A percentile compares a stretch with the other conserved stretches of the same genome.
Evolutionary conservation across 805 yeast species (phyloP).

Genomic region (Yamadazyma phyllophila): DNA sequence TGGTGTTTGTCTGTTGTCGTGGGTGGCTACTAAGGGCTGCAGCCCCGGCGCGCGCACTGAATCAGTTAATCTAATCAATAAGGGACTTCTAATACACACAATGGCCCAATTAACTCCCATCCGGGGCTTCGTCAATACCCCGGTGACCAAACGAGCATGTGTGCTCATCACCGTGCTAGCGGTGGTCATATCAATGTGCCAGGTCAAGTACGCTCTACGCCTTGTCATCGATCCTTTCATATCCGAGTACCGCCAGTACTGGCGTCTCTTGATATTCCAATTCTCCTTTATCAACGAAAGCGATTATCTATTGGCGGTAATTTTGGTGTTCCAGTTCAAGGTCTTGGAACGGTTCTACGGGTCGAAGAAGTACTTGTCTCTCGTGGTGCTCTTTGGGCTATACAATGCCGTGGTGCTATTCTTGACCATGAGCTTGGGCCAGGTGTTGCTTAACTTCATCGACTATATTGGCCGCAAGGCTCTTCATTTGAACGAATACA

Average conservation of each 20-base stretch:
- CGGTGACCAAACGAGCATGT: slow-evolving; percentile 40
- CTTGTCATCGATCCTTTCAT: slow-evolving; percentile 54
- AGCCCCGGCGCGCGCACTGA: background rate
- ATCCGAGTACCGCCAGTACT: slow-evolving; percentile 53
- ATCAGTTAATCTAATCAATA: background rate
- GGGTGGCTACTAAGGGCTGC: background rate
- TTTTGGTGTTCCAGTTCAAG: slow-evolving; percentile 52
- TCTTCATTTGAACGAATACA: slow-evolving; percentile 8
- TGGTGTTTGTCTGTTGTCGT: no score
- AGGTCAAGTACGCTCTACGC: slow-evolving; percentile 41
- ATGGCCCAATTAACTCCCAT: slow-evolving; percentile 35
- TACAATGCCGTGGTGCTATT: slow-evolving; percentile 47
- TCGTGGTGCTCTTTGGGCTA: slow-evolving; percentile 41
- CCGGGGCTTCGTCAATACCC: slow-evolving; percentile 41
- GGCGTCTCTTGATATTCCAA: slow-evolving; percentile 52
- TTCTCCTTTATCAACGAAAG: slow-evolving; percentile 57
- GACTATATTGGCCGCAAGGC: slow-evolving; percentile 7
- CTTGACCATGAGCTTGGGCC: slow-evolving; percentile 43
- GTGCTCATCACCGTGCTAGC: slow-evolving; percentile 35
- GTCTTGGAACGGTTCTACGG: slow-evolving; percentile 59
- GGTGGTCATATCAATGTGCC: slow-evolving; percentile 41
- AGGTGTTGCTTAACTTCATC: slow-evolving; percentile 20
- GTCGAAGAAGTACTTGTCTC: slow-evolving; percentile 49
- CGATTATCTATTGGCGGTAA: slow-evolving; percentile 46
- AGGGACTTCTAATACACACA: background rate